A percentile compares a stretch with the other conserved stretches of the same genome.
Evolutionary conservation across 202 grass and related monocot species (phyloP).

Genomic region (Musa balbisiana): DNA sequence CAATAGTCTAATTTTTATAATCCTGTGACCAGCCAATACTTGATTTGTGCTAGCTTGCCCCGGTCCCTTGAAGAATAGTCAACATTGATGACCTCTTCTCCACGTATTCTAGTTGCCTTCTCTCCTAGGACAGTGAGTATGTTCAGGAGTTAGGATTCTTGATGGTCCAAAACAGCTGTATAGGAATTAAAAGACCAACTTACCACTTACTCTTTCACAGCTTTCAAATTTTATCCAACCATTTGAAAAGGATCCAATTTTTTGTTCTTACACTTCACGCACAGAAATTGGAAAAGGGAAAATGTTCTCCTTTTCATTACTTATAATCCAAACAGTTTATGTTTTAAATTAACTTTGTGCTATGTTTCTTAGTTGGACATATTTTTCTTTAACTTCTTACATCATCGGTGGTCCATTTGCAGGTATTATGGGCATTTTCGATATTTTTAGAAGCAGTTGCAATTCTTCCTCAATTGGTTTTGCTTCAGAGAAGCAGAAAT

Average conservation of each 20-base stretch:
- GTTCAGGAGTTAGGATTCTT: not conserved
- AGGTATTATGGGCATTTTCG: constrained; percentile 96
- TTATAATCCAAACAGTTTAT: no score
- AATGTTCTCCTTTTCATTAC: no score
- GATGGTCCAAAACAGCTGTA: not conserved
- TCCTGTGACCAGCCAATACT: not conserved
- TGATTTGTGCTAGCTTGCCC: not conserved
- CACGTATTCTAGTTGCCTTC: not conserved
- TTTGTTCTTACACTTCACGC: not conserved
- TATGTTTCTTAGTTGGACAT: not conserved
- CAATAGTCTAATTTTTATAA: not conserved
- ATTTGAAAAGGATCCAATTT: no score
- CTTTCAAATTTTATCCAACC: no score
- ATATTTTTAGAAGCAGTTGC: constrained; percentile 92
- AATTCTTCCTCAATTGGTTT: constrained; percentile 91
- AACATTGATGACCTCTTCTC: not conserved
- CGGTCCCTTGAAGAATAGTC: no score
- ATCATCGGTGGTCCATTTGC: not conserved
- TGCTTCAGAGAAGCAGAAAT: constrained; percentile 92
- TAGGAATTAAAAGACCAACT: not conserved
- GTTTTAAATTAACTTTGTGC: not conserved
- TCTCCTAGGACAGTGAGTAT: not conserved
- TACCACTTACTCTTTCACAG: not conserved
- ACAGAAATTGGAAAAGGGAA: no score
- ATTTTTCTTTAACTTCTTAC: not conserved